Evolutionary conservation across 2,329 filamentous ascomycete species (phyloP).

Genomic region (Phaeophleospora eucalypticola): DNA sequence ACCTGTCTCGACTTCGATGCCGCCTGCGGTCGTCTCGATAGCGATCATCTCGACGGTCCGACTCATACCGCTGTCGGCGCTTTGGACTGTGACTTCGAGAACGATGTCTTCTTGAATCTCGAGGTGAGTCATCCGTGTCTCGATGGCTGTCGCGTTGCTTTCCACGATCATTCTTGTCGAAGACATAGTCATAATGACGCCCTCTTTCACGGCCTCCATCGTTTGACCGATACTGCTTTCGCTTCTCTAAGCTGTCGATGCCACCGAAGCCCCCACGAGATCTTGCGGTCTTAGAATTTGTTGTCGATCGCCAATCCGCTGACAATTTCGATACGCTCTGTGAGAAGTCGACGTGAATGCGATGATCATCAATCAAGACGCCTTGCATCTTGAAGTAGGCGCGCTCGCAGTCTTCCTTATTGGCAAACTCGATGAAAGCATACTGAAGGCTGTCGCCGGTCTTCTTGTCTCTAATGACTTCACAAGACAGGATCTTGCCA

Average conservation of each 20-base stretch:
- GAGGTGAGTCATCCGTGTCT: slow-evolving; percentile 12
- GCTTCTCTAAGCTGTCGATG: slow-evolving; percentile 81
- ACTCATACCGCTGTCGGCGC: slow-evolving; percentile 19
- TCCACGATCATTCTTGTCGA: slow-evolving; percentile 57
- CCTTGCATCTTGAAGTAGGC: slow-evolving; percentile 99
- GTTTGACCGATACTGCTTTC: slow-evolving; percentile 78
- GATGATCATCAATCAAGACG: slow-evolving; percentile 91
- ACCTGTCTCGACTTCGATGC: slow-evolving; percentile 15
- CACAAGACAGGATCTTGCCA: slow-evolving; percentile 89
- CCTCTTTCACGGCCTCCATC: slow-evolving; percentile 35
- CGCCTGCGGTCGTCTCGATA: slow-evolving; percentile 18
- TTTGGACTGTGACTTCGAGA: slow-evolving; percentile 30
- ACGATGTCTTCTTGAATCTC: slow-evolving; percentile 13
- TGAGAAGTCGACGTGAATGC: slow-evolving; percentile 97
- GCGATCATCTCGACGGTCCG: slow-evolving; percentile 17
- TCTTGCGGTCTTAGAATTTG: slow-evolving; percentile 71
- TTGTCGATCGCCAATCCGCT: slow-evolving; percentile 80
- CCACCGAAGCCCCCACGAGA: slow-evolving; percentile 82
- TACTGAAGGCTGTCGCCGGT: slow-evolving; percentile 96
- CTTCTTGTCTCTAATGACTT: slow-evolving; percentile 90
- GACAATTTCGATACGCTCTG: slow-evolving; percentile 86
- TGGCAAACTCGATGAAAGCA: slow-evolving; percentile 94
- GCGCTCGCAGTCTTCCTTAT: slow-evolving; percentile 86
- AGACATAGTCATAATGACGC: slow-evolving; percentile 71
- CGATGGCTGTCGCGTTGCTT: slow-evolving; percentile 6